Evolutionary conservation across 257 asterid genomes (phyloP), one percentile per base, ranked within the genome.

Genomic region (Paraleonurus japonicus): DNA sequence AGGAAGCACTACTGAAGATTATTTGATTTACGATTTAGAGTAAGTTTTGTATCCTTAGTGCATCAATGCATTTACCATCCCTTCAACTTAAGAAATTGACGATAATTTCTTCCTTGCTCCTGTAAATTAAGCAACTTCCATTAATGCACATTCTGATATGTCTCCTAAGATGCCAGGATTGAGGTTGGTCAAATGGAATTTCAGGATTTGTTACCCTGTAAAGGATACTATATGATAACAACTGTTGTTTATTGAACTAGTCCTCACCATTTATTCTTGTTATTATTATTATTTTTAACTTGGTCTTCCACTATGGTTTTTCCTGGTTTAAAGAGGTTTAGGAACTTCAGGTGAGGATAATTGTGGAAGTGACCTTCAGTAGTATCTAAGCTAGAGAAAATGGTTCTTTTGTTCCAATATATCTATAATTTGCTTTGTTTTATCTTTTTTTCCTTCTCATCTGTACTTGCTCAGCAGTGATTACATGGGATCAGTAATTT

Each of bases 171-270:
- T 65, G 58, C 70, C 37, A 4, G 20, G 51, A 20, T 69, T 17
- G 60, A 33, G 78, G 64, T 28, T 22, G 54, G 65, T 33, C 5
- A 32, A 66, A 69, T 30, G 61, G 59, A 23, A 60, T 59, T 72
- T 39, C 32, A 48, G 72, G 15, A 55, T 61, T 59, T 61, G 32
- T 54, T 66, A 11, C 66, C 61, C 22, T 33, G 63, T 60, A 27
- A 53, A 68, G 57, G 78, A 26, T 51, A 47, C 53, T 62, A 28
- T 30, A 54, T 32, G 62, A 76, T 43, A 43, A 53, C 8, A 26
- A 39, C 51, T 16, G 61, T 66, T 17, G 10, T 30, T 0, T 17
- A 70, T 69, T 12, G 53, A 41, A 35, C 24, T 30, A 16, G 23
- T 61, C 39, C 16, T 4, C 4, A 48, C 19, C 24, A 27, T 17